Evolutionary conservation across 108 stramenopile species (phyloP), one percentile per base, ranked within the genome.

Genomic region (Nannochloropsis gaditana): DNA sequence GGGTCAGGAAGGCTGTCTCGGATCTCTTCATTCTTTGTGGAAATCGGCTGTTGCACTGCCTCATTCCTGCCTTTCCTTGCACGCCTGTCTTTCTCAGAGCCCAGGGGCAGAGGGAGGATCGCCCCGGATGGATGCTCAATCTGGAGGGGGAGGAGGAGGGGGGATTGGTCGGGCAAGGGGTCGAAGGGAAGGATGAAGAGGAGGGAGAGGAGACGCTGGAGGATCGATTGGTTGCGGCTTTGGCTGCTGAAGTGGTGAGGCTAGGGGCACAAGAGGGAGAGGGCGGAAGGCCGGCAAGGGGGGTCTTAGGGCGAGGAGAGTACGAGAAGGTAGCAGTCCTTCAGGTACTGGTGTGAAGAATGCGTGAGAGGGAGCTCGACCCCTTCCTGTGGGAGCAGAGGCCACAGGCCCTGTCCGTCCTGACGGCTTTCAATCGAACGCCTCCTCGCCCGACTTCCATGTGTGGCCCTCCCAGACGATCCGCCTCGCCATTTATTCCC

Each of bases 211-310:
- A 73, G 8, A 73, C 59, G 2, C n/a, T 73, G 59, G 59, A 73
- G 59, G 59, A 73, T 3, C 59, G 59, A 8, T n/a, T 73, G 59
- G n/a, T 73, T 73, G 59, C 59, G 4, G 59, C 15, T 15, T n/a
- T 73, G 59, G 59, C 59, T 15, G 59, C 59, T 15, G 59, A 73
- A 73, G 59, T 73, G 59, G 59, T 73, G n/a, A 73, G 59, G 59
- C 15, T 15, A 2, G 59, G n/a, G 59, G 59, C 19, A 73, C 31
- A 2, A 50, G 47, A 50, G 47, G 59, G 59, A 73, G 59, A 8
- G 59, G n/a, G 15, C 15, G 59, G n/a, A 73, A n/a, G 31, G 31
- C 31, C 31, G 31, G 31, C 31, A 31, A 31, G 31, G 31, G 31
- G 31, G 31, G 31, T 31, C 31, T 31, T 31, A 31, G 31, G 31